Base-by-base conservation (phyloP, 805 yeast species). In the Candida argentea region DNA sequence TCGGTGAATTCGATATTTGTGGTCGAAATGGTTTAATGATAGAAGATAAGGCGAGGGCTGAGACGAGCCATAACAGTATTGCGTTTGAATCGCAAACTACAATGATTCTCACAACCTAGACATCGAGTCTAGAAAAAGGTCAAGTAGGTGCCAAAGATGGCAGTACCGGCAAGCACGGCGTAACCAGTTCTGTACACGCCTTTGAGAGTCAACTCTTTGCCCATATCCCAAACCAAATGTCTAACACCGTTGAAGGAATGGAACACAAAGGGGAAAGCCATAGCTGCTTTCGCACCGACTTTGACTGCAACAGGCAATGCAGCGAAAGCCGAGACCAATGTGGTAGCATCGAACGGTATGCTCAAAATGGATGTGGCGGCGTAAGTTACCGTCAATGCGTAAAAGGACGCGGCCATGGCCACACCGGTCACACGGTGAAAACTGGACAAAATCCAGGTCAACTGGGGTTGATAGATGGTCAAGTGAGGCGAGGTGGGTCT, bases 111-210 rank as follows among this genome's bases (percentile, higher is more conserved):
- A n/a, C n/a, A n/a, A n/a, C n/a, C n/a, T n/a, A 15, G 16, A 24
- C 16, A 26, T 20, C 19, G 20, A 26, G 28, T 18, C 31, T 46
- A 56, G 34, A 65, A 57, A 42, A 70, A 61, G 27, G 73, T 52
- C 32, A 75, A 57, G 50, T 68, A 69, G 12, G 83, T 45, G 31
- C 94, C 83, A 15, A 76, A 37, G 22, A 65, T 35, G 19, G 67
- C 73, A 14, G 76, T 61, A 43, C 73, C 61, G 16, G 77, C 96
- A 33, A 86, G 54, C 12, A 85, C 94, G 26, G 72, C 62, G 59
- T 84, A 83, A 38, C 95, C 97, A 20, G 96, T 86, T 61, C 79
- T 74, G 74, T 82, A 81, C 33, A 91, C 95, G 42, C 94, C 96
- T 50, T 79, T 73, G 43, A 83, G 48, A 36, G 86, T 70, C 51